phyloP scores from a whole-genome alignment of 345 rosid genomes.

The Nephelium lappaceum region DNA sequence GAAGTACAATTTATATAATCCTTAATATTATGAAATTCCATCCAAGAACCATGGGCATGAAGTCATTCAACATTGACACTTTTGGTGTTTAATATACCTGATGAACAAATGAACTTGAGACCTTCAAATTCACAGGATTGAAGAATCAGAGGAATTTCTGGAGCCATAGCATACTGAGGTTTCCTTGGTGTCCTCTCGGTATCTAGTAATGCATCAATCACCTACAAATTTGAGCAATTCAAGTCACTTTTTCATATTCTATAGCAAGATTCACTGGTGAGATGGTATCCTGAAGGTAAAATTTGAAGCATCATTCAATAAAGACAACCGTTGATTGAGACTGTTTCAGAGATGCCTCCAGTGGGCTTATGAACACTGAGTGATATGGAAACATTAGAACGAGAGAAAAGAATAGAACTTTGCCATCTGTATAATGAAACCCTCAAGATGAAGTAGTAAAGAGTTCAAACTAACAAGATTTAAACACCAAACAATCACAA shows the following conservation, averaged over 20 bases:
- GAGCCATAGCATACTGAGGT: slow-evolving; percentile 84
- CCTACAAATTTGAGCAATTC: slow-evolving; percentile 37
- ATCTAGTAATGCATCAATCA: slow-evolving; percentile 74
- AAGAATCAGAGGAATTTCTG: slow-evolving; percentile 84
- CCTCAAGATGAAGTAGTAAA: no score
- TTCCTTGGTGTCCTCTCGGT: slow-evolving; percentile 60
- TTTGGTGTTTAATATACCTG: slow-evolving; percentile 52
- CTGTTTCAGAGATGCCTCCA: neutral
- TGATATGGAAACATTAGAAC: no score
- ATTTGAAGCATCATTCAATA: neutral
- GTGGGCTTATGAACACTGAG: no score
- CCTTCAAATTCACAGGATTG: slow-evolving; percentile 73
- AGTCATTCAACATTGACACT: neutral
- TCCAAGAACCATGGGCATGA: neutral
- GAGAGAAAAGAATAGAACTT: no score
- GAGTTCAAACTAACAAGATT: slow-evolving; percentile 13
- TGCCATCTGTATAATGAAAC: no score
- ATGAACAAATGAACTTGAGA: slow-evolving; percentile 69
- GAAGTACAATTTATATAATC: neutral
- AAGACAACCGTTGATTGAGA: neutral
- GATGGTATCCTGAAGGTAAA: neutral
- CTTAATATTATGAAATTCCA: slow-evolving; percentile 6
- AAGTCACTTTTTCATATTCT: slow-evolving; percentile 6
- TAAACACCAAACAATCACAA: slow-evolving; percentile 10
- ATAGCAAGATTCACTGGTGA: neutral